Base-by-base conservation (phyloP, 345 rosid genomes). In the Salix arbutifolia region DNA sequence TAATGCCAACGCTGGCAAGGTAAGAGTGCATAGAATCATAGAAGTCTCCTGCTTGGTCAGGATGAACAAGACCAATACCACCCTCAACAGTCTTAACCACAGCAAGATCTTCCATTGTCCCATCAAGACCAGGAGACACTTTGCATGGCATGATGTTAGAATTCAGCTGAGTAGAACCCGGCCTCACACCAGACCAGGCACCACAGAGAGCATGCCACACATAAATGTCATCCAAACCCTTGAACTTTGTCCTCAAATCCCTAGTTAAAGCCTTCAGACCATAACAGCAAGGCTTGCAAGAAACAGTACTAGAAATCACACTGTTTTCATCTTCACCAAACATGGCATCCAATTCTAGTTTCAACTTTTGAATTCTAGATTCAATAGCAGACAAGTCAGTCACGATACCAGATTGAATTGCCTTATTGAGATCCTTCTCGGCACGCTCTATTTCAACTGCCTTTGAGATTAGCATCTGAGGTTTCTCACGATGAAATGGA, bases 171-270 rank as follows among this genome's bases (percentile, higher is more conserved):
- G 87, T 81, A 8, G 86, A 46, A n/a, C 86, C 91, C 4, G 96
- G 92, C 73, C 90, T 88, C 38, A 94, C 92, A 77, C 98, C 97
- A 70, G 87, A 91, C 98, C 98, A 94, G 18, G 92, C 94, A 60
- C 98, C 98, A 72, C 96, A 91, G 0, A 94, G 90, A 28, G 97
- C 93, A 67, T 92, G 96, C 94, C 97, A 92, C 69, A 94, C 93
- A 67, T 89, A 89, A 40, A 91, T 88, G 52, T 91, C 94, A 77
- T 92, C 93, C 76, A 92, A 79, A 28, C 89, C 85, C 74, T 86
- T 84, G 74, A 92, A 94, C 61, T 80, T 85, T 26, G 68, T 67
- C 79, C 93, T 92, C 81, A 94, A 80, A 79, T 94, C 97, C 44
- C 77, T 81, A 9, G 89, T 83, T 74, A 94, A 88, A 25, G 92